Evolutionary conservation across 2,329 filamentous ascomycete genomes (phyloP).

Genomic region (Colletotrichum sojae): DNA sequence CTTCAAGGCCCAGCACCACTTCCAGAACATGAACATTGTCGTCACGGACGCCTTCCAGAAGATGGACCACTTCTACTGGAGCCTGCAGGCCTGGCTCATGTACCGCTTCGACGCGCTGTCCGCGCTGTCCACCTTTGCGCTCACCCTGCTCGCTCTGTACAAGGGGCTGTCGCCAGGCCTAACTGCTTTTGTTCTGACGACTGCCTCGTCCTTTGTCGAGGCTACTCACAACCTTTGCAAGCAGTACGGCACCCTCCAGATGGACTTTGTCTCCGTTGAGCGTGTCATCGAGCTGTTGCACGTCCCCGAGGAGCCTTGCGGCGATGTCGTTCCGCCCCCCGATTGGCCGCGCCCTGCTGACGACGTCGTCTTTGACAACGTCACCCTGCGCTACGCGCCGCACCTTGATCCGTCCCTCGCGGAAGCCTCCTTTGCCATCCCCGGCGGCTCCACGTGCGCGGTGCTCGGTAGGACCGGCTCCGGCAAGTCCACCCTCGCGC

Average conservation of each 20-base stretch:
- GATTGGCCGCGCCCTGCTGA: constrained; percentile 82
- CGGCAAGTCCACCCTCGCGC: constrained; percentile 84
- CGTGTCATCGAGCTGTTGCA: constrained; percentile 86
- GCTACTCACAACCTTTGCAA: constrained; percentile 82
- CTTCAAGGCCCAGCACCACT: constrained; percentile 82
- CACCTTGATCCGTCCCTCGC: constrained; percentile 81
- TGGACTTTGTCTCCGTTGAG: constrained; percentile 93
- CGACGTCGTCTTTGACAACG: constrained; percentile 81
- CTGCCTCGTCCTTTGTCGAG: constrained; percentile 77
- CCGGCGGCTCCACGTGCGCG: constrained; percentile 72
- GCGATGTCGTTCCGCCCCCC: constrained; percentile 77
- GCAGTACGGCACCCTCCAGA: constrained; percentile 86
- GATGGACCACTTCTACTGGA: constrained; percentile 98
- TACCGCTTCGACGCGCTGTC: constrained; percentile 83
- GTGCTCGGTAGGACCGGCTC: constrained; percentile 89
- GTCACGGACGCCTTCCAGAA: constrained; percentile 92
- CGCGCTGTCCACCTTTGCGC: constrained; percentile 78
- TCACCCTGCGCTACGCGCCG: constrained; percentile 85
- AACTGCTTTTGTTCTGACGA: constrained; percentile 86
- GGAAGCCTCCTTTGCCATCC: constrained; percentile 80
- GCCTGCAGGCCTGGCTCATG: constrained; percentile 86
- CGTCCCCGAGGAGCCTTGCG: constrained; percentile 81
- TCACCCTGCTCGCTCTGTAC: constrained; percentile 82
- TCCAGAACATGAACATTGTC: constrained; percentile 83
- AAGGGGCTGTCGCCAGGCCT: constrained; percentile 82